phyloP scores from a whole-genome alignment of 306 rosid species.

The Quercus mongolica region DNA sequence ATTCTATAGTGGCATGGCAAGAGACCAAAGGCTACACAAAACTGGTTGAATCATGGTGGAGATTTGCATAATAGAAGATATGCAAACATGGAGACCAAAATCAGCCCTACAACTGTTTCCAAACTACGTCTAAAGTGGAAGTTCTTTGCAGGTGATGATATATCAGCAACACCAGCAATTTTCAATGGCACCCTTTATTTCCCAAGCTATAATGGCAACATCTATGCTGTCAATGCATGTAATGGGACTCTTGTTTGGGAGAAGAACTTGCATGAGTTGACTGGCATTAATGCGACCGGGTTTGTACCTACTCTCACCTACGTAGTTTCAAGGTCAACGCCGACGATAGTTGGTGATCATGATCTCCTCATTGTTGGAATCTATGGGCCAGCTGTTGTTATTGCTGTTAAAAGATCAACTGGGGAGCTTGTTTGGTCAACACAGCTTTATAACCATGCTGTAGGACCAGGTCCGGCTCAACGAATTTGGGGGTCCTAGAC shows the following conservation, averaged over 20 bases:
- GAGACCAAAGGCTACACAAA: too few species aligned
- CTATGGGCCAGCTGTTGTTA: slow-evolving; percentile 51
- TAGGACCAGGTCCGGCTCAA: too few species aligned
- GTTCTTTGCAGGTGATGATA: too few species aligned
- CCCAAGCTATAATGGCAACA: slow-evolving; percentile 20
- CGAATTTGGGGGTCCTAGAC: too few species aligned
- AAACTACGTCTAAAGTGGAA: too few species aligned
- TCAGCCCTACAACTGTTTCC: too few species aligned
- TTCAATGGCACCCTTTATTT: too few species aligned
- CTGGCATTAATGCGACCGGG: slow-evolving; percentile 38
- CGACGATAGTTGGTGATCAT: slow-evolving; percentile 25
- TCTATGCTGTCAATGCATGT: slow-evolving; percentile 37
- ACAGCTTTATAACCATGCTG: too few species aligned
- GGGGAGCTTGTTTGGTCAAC: slow-evolving; percentile 42
- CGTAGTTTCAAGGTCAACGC: slow-evolving; percentile 51
- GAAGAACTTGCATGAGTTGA: slow-evolving; percentile 34
- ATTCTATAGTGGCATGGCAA: too few species aligned
- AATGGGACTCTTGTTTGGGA: slow-evolving; percentile 6
- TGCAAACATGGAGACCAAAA: too few species aligned
- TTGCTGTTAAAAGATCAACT: slow-evolving; percentile 42
- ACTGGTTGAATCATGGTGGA: too few species aligned
- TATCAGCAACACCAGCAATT: too few species aligned
- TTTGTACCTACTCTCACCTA: slow-evolving; percentile 28
- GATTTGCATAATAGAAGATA: slow-evolving; percentile 11
- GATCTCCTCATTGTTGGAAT: slow-evolving; percentile 38